These are phyloP conservation scores for Poa pratensis DNA, from an alignment of 176 grass and related monocot species.

Conservation along the genomic window DNA sequence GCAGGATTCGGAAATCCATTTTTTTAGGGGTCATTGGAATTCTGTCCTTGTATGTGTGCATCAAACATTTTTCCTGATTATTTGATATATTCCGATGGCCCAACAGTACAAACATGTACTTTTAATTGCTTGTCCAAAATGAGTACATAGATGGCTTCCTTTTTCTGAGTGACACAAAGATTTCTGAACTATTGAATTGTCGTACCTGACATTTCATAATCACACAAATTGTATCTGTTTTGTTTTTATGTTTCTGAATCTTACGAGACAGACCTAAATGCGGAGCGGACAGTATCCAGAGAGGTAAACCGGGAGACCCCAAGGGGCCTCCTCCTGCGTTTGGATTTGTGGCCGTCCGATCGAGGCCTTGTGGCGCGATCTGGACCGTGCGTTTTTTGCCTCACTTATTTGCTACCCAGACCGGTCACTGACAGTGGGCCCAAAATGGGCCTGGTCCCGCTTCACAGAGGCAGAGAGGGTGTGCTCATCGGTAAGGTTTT, in stretches of 20 bases:
- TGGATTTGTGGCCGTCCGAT: no score
- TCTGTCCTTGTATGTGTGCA: not conserved
- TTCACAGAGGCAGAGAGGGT: no score
- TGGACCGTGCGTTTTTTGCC: no score
- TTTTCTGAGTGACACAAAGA: not conserved
- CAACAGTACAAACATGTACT: not conserved
- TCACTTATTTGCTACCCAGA: no score
- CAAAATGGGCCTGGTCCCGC: no score
- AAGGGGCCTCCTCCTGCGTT: no score
- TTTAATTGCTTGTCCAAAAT: not conserved
- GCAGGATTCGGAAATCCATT: constrained; percentile 18
- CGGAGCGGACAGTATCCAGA: not conserved
- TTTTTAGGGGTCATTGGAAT: constrained; percentile 21
- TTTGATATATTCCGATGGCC: not conserved
- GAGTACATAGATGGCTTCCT: not conserved
- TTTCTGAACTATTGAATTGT: not conserved
- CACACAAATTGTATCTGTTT: not conserved
- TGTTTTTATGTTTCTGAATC: not conserved
- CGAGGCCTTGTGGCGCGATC: no score
- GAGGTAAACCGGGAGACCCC: no score
- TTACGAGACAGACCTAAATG: not conserved
- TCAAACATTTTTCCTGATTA: not conserved
- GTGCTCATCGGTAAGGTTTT: no score
- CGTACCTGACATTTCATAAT: not conserved
- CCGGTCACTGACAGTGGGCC: no score